Evolutionary conservation across 768 basidiomycete species (phyloP), one percentile per base, ranked within the genome.

Genomic region (Coprinopsis strossmayeri): DNA sequence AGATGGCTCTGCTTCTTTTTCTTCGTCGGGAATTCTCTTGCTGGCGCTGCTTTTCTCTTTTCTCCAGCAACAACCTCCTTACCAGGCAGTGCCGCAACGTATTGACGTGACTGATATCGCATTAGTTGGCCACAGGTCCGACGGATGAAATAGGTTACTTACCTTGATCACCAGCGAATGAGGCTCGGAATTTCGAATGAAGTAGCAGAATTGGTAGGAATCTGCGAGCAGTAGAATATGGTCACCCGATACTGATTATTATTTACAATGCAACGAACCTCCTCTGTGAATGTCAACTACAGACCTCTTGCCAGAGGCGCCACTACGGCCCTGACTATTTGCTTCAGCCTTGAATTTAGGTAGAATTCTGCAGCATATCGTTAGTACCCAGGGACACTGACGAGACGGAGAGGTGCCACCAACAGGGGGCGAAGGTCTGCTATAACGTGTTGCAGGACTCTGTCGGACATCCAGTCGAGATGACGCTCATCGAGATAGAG

Each of bases 151-250:
- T 46, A 24, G 44, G 24, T 25, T 2, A 24, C 9, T 34, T 43
- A 87, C 92, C 74, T 95, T 95, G 56, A 89, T 69, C 5, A 92
- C 69, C 1, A 93, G 74, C 0, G 87, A 81, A 63, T 94, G 89
- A 9, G 86, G 77, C 45, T 91, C 90, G 2, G 80, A 82, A 64
- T 82, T 83, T 20, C 90, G 79, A 55, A 94, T 71, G 67, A 93
- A 95, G 62, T 91, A 95, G 41, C 87, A 91, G 61, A 91, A 92
- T 55, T 95, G 92, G 59, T 94, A 95, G 0, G 76, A 77, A 51
- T 87, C 92, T 94, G 61, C 23, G 47, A n/a, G 42, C 41, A 32
- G 15, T 32, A 15, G 15, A 32, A 15, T 32, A 15, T 15, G 7
- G 7, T 15, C 7, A 32, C 30, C 23, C 17, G 26, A 28, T 32